Conservation (phyloP, 257 asterid species). For the Striga asiatica region DNA sequence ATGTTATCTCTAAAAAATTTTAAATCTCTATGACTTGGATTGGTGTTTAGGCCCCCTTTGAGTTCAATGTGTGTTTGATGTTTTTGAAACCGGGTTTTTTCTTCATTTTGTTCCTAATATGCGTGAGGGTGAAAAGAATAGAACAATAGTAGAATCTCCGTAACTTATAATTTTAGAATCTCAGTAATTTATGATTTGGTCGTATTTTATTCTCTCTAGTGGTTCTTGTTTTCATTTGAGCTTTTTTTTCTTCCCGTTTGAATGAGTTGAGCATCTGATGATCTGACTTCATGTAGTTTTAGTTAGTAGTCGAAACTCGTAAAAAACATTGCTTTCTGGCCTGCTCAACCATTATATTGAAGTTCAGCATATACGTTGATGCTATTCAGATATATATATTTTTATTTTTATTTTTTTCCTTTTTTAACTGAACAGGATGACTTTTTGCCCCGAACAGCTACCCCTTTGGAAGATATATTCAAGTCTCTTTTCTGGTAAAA, state of each 20-base stretch:
- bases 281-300: not conserved
- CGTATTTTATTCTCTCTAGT: not conserved
- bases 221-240: not conserved
- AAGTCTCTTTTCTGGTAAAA: conserved; percentile 81
- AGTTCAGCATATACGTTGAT: not conserved
- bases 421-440: conserved; percentile 69
- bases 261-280: not conserved
- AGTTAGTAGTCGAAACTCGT: not conserved
- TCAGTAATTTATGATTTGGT: not conserved
- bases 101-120: not conserved
- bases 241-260: not conserved
- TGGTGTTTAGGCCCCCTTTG: too few relatives aligned
- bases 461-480: conserved; percentile 85
- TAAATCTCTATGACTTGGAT: too few relatives aligned
- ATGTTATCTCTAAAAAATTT: too few relatives aligned
- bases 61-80: too few relatives aligned
- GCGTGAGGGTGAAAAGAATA: not conserved
- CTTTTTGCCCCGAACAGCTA: conserved; percentile 84
- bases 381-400: too few relatives aligned
- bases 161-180: not conserved
- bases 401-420: too few relatives aligned
- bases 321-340: not conserved
- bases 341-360: not conserved
- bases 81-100: not conserved
- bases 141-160: not conserved